A percentile compares a stretch with the other conserved stretches of the same genome.
phyloP scores from a whole-genome alignment of 2,329 filamentous ascomycete species.

The Diaporthe sp. region DNA sequence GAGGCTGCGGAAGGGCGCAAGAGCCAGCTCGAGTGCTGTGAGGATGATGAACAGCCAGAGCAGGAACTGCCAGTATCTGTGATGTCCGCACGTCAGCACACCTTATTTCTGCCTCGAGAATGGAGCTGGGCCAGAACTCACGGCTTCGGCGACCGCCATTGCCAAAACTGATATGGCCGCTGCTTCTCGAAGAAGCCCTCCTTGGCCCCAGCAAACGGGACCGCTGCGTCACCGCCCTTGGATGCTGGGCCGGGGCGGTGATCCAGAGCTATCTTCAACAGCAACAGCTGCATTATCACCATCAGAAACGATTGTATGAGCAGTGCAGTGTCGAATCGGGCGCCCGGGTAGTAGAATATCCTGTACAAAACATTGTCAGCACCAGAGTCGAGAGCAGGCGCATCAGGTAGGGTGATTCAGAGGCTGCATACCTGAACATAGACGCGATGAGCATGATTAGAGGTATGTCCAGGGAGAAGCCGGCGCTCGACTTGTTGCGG shows the following conservation, averaged over 20 bases:
- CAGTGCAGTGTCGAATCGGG: conserved; percentile 74
- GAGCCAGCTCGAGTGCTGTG: conserved; percentile 74
- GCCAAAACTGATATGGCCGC: conserved; percentile 85
- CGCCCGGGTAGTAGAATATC: conserved; percentile 79
- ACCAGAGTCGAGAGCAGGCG: not conserved
- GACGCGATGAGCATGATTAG: conserved; percentile 81
- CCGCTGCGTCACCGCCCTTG: conserved; percentile 71
- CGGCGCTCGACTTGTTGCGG: conserved; percentile 73
- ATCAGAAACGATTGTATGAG: conserved; percentile 77
- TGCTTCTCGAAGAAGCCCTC: conserved; percentile 58
- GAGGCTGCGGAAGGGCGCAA: conserved; percentile 69
- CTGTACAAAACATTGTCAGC: conserved; percentile 53
- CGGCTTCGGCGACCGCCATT: conserved; percentile 81
- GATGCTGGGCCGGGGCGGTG: conserved; percentile 72
- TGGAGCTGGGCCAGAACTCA: conserved; percentile 54
- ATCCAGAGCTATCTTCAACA: conserved; percentile 78
- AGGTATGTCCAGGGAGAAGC: conserved; percentile 79
- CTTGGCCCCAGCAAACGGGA: conserved; percentile 72
- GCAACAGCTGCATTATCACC: conserved; percentile 72
- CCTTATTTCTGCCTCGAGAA: not conserved
- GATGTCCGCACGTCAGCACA: conserved; percentile 45
- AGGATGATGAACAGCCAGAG: conserved; percentile 75
- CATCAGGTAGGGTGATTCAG: not conserved
- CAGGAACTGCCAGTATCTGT: conserved; percentile 83
- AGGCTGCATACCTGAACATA: conserved; percentile 67